These are phyloP conservation scores for Torulaspora maleeae DNA, from an alignment of 805 yeast genomes.

Conservation along the genomic window DNA sequence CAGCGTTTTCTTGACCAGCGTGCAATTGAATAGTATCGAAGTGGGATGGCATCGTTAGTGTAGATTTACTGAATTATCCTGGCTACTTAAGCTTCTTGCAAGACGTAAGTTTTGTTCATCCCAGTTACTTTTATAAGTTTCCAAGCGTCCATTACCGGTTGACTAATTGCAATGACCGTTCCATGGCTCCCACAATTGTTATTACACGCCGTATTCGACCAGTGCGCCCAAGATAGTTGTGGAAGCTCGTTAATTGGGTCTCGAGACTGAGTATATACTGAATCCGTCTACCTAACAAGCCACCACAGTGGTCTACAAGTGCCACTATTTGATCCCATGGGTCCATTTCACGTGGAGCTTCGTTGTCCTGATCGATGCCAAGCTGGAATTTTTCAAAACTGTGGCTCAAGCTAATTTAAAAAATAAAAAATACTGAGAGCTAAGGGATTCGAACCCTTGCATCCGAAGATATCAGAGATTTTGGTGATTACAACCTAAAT, in stretches of 20 bases:
- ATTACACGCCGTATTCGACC: background rate
- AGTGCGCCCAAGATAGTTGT: background rate
- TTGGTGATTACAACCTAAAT: slow-evolving; percentile 26
- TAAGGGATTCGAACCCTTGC: slow-evolving; percentile 36
- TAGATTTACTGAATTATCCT: background rate
- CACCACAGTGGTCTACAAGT: slow-evolving; percentile 8
- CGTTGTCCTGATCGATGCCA: background rate
- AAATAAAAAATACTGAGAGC: slow-evolving; percentile 24
- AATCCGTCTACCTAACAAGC: background rate
- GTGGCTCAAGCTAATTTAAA: slow-evolving; percentile 2
- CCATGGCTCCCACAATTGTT: background rate
- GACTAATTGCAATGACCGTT: background rate
- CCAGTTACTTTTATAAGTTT: background rate
- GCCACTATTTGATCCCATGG: background rate
- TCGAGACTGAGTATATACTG: background rate
- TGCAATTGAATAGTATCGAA: slow-evolving; percentile 91
- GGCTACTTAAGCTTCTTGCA: background rate
- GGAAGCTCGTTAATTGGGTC: background rate
- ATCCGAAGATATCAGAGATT: slow-evolving; percentile 33
- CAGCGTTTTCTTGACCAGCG: slow-evolving; percentile 81
- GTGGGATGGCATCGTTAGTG: slow-evolving; percentile 48
- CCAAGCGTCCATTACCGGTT: background rate
- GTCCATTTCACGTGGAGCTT: background rate
- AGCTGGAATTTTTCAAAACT: slow-evolving; percentile 2
- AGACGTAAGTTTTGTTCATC: background rate